Evolutionary conservation across 2,329 filamentous ascomycete genomes (phyloP), one percentile per base, ranked within the genome.

Genomic region (Graphiopsis chlorocephala): DNA sequence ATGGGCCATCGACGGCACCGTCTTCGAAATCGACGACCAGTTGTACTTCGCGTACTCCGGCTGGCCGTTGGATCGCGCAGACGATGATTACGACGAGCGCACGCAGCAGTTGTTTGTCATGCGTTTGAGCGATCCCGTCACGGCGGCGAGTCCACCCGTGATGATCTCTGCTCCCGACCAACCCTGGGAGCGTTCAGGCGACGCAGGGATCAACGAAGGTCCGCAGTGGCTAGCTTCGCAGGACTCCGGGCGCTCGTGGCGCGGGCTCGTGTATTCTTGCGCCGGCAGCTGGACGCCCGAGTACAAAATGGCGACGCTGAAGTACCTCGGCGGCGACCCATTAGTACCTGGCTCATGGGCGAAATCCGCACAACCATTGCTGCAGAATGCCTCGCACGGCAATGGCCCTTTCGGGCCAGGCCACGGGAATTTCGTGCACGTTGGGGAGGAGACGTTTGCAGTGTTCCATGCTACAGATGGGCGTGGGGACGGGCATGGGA

Each of bases 1-100:
- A 69, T 82, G 80, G 80, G 78, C 79, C 17, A 82, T 82, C 53
- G 80, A 82, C 66, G 80, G 80, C 25, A 82, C 80, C 0, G 77
- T 82, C 14, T 75, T 81, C 57, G 71, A 75, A 11, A 71, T 82
- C 2, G 67, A 77, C 31, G 72, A 72, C 7, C 67, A 67, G 28
- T 70, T 79, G 63, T 79, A 78, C 68, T 81, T 81, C 63, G 75
- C 78, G 15, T 82, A 82, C 67, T 81, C 79, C 0, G 80, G 80
- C 59, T 82, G 80, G 80, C 80, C 80, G 2, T 65, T 73, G 35
- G 63, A 65, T 11, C 61, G 65, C 6, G 55, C 57, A 0, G 68
- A 60, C 57, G 66, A 70, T 10, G 67, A 70, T n/a, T 63, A 55
- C 25, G 50, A 66, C 5, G 80, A 82, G 64, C 70, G 72, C 14